A percentile compares a stretch with the other conserved stretches of the same genome.
Evolutionary conservation across 2,329 filamentous ascomycete genomes (phyloP).

Genomic region (Salinomyces thailandicus): DNA sequence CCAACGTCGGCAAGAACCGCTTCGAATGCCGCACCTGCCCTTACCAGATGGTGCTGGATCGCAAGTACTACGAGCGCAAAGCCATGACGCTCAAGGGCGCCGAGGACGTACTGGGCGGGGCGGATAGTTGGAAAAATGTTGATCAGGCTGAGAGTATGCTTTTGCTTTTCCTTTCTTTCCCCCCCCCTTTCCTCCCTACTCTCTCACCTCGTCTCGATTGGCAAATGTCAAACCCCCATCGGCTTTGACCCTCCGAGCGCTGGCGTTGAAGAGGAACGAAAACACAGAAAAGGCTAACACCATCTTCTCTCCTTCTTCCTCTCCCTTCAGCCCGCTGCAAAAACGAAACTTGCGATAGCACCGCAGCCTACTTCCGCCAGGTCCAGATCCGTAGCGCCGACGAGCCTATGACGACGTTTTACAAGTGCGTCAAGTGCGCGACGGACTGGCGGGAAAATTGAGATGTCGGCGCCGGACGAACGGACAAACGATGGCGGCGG

Average conservation of each 20-base stretch:
- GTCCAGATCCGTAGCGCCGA: conserved; percentile 96
- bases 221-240: too few species aligned
- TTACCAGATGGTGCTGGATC: conserved; percentile 74
- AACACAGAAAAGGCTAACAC: not conserved
- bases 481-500: too few species aligned
- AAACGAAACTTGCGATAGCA: conserved; percentile 66
- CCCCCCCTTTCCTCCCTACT: not conserved
- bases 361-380: conserved; percentile 87
- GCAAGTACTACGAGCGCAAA: conserved; percentile 71
- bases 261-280: not conserved
- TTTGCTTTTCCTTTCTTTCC: not conserved
- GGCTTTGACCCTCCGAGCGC: too few species aligned
- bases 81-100: conserved; percentile 73
- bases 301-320: conserved; percentile 1
- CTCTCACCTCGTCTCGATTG: too few species aligned
- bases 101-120: conserved; percentile 82
- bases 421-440: conserved; percentile 47
- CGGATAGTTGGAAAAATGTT: conserved; percentile 82
- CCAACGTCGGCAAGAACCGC: conserved; percentile 51
- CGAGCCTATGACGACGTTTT: conserved; percentile 97
- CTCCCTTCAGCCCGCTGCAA: conserved; percentile 60
- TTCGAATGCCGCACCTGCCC: conserved; percentile 94
- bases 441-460: conserved; percentile 37
- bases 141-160: conserved; percentile 59
- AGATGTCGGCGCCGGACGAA: too few species aligned